These are phyloP conservation scores for Biscogniauxia marginata DNA, from an alignment of 2,329 filamentous ascomycete genomes.

Conservation along the genomic window DNA sequence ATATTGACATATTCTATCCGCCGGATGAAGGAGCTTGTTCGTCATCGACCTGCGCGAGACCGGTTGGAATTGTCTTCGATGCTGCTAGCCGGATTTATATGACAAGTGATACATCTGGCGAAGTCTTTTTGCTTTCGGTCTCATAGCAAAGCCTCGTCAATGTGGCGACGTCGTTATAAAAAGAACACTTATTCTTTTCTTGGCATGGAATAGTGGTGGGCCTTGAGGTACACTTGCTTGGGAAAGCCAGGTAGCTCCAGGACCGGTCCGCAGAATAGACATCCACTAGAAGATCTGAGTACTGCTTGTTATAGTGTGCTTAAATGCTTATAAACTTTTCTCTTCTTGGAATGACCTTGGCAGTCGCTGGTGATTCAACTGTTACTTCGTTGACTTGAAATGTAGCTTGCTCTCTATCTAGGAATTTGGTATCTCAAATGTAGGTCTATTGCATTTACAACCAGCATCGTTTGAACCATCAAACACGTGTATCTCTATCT, in stretches of 20 bases:
- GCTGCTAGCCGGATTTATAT: slow-evolving; percentile 50
- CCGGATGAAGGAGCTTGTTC: slow-evolving; percentile 42
- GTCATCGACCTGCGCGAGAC: slow-evolving; percentile 48
- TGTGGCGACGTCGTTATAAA: background rate
- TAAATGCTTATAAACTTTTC: background rate
- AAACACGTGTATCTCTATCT: slow-evolving; percentile 8
- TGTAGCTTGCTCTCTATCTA: background rate
- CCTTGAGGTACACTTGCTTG: too few species aligned
- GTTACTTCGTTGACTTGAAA: background rate
- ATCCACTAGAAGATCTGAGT: too few species aligned
- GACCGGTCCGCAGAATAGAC: too few species aligned
- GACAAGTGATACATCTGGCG: slow-evolving; percentile 52
- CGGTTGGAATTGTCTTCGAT: slow-evolving; percentile 46
- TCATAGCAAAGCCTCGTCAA: background rate
- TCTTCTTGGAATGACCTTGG: too few species aligned
- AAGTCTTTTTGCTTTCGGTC: slow-evolving; percentile 34
- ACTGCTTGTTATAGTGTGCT: too few species aligned
- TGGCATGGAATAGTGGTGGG: too few species aligned
- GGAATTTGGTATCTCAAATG: background rate
- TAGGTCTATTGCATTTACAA: background rate
- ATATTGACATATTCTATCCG: slow-evolving; percentile 50
- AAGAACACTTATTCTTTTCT: too few species aligned
- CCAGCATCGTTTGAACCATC: background rate
- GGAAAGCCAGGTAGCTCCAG: too few species aligned
- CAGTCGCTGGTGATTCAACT: background rate